A percentile compares a stretch with the other conserved stretches of the same genome.
phyloP scores from a whole-genome alignment of 129 eudicot genomes.

The Chrysanthemum makinoi region DNA sequence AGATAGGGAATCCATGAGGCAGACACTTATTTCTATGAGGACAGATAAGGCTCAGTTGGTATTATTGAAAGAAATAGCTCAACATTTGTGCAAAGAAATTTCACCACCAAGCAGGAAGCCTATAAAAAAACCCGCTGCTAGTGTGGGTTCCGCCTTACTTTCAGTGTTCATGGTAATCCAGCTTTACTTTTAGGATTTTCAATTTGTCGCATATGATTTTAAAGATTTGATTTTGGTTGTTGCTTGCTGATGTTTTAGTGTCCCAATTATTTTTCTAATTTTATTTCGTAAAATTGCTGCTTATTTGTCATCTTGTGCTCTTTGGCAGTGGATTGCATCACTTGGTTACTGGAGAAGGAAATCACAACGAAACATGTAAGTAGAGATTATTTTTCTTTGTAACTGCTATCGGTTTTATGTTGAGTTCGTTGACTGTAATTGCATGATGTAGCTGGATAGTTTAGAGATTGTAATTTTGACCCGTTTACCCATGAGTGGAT shows the following conservation, averaged over 20 bases:
- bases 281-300: neutral
- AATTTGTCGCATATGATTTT: conserved; percentile 1
- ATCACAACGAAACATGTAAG: conserved; percentile 63
- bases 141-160: conserved; percentile 42
- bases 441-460: too few relatives aligned
- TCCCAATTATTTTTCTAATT: neutral
- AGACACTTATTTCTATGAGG: conserved; percentile 77
- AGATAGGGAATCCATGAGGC: conserved; percentile 91
- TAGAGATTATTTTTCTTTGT: neutral
- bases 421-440: too few relatives aligned
- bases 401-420: neutral
- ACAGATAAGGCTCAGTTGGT: conserved; percentile 96
- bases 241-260: neutral
- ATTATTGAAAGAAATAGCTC: conserved; percentile 80
- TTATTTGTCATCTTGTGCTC: conserved; percentile 19
- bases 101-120: conserved; percentile 36
- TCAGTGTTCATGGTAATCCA: conserved; percentile 62
- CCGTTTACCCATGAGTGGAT: too few relatives aligned
- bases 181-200: neutral
- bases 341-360: conserved; percentile 66
- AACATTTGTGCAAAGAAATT: conserved; percentile 71
- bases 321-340: conserved; percentile 62
- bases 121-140: conserved; percentile 41
- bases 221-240: neutral
- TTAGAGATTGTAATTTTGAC: too few relatives aligned